Evolutionary conservation across 805 yeast genomes (phyloP), one percentile per base, ranked within the genome.

Genomic region (Starmera pachycereana): DNA sequence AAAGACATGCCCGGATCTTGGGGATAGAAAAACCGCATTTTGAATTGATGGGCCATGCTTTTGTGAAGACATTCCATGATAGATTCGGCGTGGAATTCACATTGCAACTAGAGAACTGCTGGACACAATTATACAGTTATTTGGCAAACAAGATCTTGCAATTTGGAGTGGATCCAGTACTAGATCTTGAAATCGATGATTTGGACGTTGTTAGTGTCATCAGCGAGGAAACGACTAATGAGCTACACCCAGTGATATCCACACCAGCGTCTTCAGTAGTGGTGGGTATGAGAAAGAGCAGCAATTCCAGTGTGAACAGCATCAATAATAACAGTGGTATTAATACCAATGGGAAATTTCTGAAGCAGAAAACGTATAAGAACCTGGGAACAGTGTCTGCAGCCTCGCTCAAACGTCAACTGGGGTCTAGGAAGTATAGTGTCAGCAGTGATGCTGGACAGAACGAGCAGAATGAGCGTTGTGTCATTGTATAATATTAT

Each of bases 1-100:
- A 81, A 53, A 65, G 85, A 38, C 95, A 86, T 57, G 65, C 86
- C 3, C 63, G 95, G 47, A 78, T 85, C 38, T 62, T 85, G 44
- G 86, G 85, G 12, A 80, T 83, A 32, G 87, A 81, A 44, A 71
- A 83, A 0, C 68, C 70, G 3, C 78, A 76, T 53, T 82, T 78
- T 48, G 79, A 79, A 54, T 57, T 78, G 31, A 77, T 82, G 87
- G 90, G 90, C 2, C 72, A 72, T 40, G 87, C 88, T 0, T 63
- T 82, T 35, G 65, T 81, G 42, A 73, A 71, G 50, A 81, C 90
- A 1, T 76, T 81, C 47, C 71, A 72, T 49, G 86, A 80, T 54
- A 60, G 88, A 47, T 80, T 79, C 36, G 66, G 66, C 6, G 35
- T 50, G 3, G 58, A 63, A 14, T 80, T 80, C 54, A 69, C 78